Evolutionary conservation across 495 filamentous ascomycete genomes (phyloP), one percentile per base, ranked within the genome.

Genomic region (Podospora pseudopauciseta): DNA sequence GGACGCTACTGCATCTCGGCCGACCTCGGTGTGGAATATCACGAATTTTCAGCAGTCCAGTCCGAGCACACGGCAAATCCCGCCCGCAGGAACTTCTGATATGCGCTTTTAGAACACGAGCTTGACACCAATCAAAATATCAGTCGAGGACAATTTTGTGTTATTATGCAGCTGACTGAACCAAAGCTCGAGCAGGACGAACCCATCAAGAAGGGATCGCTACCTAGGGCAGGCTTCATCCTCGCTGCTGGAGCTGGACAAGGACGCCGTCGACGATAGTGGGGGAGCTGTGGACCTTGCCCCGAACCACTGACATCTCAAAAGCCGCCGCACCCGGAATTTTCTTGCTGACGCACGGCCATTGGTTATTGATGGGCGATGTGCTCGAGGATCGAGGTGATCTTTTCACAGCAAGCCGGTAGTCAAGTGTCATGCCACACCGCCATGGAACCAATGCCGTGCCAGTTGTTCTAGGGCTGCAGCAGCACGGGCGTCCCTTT

Each of bases 401-500:
- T 57, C 55, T 57, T 23, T 57, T 7, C 55, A 7, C 55, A 23
- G 55, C 55, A 57, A 7, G 55, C 55, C 55, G 56, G 56, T 5
- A 27, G 56, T 58, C 39, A 49, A 49, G 39, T 13, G 39, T 49
- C 39, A 49, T 49, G 39, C 39, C 56, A 27, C 56, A 27, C 19
- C 56, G 19, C 56, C 56, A 58, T 20, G 19, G 19, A 9, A 20
- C 5, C 55, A 57, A 11, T 57, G 55, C 55, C 55, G 16, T 57
- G 55, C 55, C 20, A 16, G 26, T 5, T 57, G 6, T 23, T 27
- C 56, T 20, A 27, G 19, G n/a, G 56, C 56, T 58, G 56, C 56
- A 20, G 56, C 19, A 58, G 56, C 56, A 58, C 56, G 56, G 56
- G 19, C 56, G 56, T 20, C 56, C 56, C 56, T 58, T 58, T 58